Evolutionary conservation across 2,329 filamentous ascomycete species (phyloP), one percentile per base, ranked within the genome.

Genomic region (Fusarium sp.): DNA sequence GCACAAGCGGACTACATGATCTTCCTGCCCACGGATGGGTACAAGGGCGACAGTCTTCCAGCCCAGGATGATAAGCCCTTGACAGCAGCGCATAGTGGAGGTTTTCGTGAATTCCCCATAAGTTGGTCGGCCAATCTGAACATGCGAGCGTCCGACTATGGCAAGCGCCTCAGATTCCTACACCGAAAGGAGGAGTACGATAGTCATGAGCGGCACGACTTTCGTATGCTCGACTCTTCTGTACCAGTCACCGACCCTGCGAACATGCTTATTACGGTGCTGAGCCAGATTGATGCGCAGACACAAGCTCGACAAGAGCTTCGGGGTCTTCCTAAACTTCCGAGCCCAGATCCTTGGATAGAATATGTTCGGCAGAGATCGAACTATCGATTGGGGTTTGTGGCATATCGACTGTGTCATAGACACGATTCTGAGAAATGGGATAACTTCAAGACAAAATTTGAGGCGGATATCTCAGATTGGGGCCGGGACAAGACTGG

Each of bases 21-120:
- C 5, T 69, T 68, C 28, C 25, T 74, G 10, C 68, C 72, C 5
- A 71, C 62, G 12, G 71, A 74, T n/a, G 72, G 72, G 0, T 74
- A 74, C 22, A 64, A 65, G 11, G 72, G 72, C 11, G 61, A 64
- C 3, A 47, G 7, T 6, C 45, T 70, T 0, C 45, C 56, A 0
- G 38, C 57, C 0, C 56, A 71, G 35, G 65, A 69, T 3, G 24
- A 48, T 6, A 47, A 40, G 12, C 22, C n/a, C 1, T 13, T 61
- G 1, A 45, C 51, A 22, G 35, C 24, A 4, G 58, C 29, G 9
- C 52, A 61, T 3, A n/a, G 8, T 1, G 13, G 24, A 9, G 38
- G 35, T 0, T 61, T 61, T 7, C 43, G 61, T 3, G 45, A 51
- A 41, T 12, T 61, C 0, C 36, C 58, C 0, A 69, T 70, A 12